Base-by-base conservation (phyloP, 2,329 filamentous ascomycete genomes). In the Fusarium pseudonygamai region DNA sequence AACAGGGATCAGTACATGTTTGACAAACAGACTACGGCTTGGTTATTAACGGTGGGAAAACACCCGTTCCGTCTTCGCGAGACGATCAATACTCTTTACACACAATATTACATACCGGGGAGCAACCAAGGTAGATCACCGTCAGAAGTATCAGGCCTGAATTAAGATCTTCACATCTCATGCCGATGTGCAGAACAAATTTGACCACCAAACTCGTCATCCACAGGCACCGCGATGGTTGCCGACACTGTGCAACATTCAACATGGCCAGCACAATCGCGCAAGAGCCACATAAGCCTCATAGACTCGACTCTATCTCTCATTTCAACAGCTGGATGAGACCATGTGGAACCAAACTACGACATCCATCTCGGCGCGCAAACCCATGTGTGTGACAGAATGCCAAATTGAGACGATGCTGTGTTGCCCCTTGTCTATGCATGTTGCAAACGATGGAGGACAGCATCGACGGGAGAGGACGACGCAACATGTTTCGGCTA, bases 401-500 rank as follows among this genome's bases (percentile, higher is more conserved):
- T 42, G 43, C 60, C 50, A 62, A 53, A 53, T 68, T 65, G 63
- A 77, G 67, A 70, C 60, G 56, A 69, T 47, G 52, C 61, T 47
- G 55, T 59, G 50, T 28, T 34, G 57, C 43, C 46, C 67, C 65
- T 65, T 69, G 61, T 56, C 56, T 57, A 64, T 45, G 62, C 39
- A 64, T 46, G 69, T 71, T 64, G 59, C 61, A 61, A 66, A 66
- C 36, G 40, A 57, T 37, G 56, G 67, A 69, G 60, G 60, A 76
- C 61, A 59, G 47, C 67, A 64, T 64, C 47, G 59, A 67, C 47
- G 42, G 62, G 59, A 66, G 63, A 74, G 64, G 43, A 67, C 70
- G 52, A 69, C 49, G 71, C 55, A 52, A 57, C 53, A 75, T 67
- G 64, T 65, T 64, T 77, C 75, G 75, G 75, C 69, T 68, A 63